Evolutionary conservation across 139 green algal species (phyloP), one percentile per base, ranked within the genome.

Genomic region (Penium margaritaceum): DNA sequence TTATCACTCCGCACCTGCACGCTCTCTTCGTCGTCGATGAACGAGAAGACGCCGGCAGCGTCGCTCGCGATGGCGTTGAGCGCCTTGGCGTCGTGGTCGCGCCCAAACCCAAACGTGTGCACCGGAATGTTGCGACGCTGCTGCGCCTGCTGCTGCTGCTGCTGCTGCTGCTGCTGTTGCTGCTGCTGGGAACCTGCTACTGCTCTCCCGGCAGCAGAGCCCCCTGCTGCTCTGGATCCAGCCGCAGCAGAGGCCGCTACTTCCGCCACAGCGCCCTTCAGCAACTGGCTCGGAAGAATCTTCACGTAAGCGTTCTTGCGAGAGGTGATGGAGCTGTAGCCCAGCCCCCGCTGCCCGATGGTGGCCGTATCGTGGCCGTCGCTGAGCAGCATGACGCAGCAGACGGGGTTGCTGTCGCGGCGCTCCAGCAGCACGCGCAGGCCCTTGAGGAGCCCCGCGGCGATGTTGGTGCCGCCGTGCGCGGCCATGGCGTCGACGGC

Each of bases 61-160:
- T 68, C 68, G 27, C 17, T 30, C 12, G 68, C 46, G 5, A 76
- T 51, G 27, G 47, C 24, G 53, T 69, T 27, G 4, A 76, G 36
- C 5, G 68, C 53, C 14, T 15, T 36, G 19, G 68, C 24, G 53
- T 76, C 68, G 68, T 76, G 68, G 68, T 76, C 68, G 6, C 27
- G 19, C 7, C 68, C 68, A 36, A 76, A 76, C 34, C 68, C 68
- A 37, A 76, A 76, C 15, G 68, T 67, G 68, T 76, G 68, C n/a
- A 76, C 38, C 5, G 55, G 32, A 15, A 76, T 29, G n/a, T n/a
- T n/a, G n/a, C n/a, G n/a, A n/a, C n/a, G n/a, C n/a, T n/a, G n/a
- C n/a, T n/a, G n/a, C n/a, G n/a, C n/a, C n/a, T n/a, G n/a, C n/a
- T n/a, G n/a, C n/a, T n/a, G n/a, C n/a, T n/a, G n/a, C n/a, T n/a